Evolutionary conservation across 78 protist species (phyloP).

Genomic region (Emiliania huxleyi): DNA sequence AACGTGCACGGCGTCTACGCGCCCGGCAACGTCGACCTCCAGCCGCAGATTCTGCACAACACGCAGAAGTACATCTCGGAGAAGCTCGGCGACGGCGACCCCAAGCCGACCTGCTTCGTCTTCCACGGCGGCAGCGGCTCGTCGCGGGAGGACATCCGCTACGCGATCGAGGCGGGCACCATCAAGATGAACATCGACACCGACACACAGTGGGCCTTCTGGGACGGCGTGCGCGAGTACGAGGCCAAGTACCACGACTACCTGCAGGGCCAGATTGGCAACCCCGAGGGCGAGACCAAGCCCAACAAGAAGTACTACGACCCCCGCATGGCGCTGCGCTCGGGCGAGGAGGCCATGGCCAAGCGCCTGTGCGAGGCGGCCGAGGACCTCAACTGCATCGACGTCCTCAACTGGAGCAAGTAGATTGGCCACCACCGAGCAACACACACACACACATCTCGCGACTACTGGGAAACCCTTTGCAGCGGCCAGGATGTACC

Average conservation of each 20-base stretch:
- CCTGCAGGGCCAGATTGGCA: conserved; percentile 70
- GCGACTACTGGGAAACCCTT: too few species aligned
- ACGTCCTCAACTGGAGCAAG: too few species aligned
- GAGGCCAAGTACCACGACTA: conserved; percentile 59
- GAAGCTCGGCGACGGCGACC: conserved; percentile 30
- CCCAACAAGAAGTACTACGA: conserved; percentile 80
- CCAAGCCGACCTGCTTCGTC: conserved; percentile 63
- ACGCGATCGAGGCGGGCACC: conserved; percentile 66
- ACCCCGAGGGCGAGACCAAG: conserved; percentile 68
- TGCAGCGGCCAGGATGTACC: too few species aligned
- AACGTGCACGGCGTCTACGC: conserved; percentile 79
- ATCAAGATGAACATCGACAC: conserved; percentile 80
- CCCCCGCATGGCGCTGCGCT: conserved; percentile 69
- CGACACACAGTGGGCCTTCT: conserved; percentile 80
- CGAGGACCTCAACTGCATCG: conserved; percentile 31
- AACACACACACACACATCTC: too few species aligned
- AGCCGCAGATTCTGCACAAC: conserved; percentile 65
- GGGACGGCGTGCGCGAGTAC: conserved; percentile 53
- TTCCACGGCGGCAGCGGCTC: conserved; percentile 82
- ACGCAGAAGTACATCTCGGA: conserved; percentile 52
- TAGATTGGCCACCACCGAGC: too few species aligned
- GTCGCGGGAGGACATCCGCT: conserved; percentile 43
- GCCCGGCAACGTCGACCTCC: conserved; percentile 68
- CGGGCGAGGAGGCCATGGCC: conserved; percentile 56
- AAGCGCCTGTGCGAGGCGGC: conserved; percentile 48